phyloP scores from a whole-genome alignment of 805 yeast genomes.

The Tetrapisispora iriomotensis region DNA sequence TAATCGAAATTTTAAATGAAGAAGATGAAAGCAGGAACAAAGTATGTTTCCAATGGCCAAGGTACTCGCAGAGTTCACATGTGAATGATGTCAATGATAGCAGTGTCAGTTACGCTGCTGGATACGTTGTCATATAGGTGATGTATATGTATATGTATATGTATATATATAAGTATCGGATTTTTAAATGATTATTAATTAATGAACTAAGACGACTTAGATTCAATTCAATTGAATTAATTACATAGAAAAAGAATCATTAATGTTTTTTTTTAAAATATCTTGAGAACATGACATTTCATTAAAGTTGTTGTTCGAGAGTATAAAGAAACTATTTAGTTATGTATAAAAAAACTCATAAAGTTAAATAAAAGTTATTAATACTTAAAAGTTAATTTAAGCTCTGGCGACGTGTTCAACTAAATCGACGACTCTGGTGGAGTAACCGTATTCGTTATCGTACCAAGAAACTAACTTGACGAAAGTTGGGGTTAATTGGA shows the following conservation, averaged over 20 bases:
- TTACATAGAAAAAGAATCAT: background rate
- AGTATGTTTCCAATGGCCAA: constrained; percentile 55
- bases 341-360: constrained; percentile 2
- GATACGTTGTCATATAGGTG: constrained; percentile 35
- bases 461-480: constrained; percentile 65
- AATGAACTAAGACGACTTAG: background rate
- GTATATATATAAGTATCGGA: too few species aligned
- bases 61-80: constrained; percentile 66
- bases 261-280: background rate
- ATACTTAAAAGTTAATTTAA: constrained; percentile 8
- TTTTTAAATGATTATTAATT: too few species aligned
- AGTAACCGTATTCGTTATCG: constrained; percentile 70
- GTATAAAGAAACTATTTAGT: constrained; percentile 1
- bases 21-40: constrained; percentile 1
- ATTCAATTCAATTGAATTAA: too few species aligned
- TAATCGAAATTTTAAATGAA: constrained; percentile 22
- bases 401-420: constrained; percentile 49
- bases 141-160: background rate
- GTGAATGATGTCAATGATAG: constrained; percentile 45
- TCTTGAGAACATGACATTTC: constrained; percentile 5
- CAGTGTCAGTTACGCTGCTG: constrained; percentile 90
- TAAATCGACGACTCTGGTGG: constrained; percentile 67
- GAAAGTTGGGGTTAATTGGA: constrained; percentile 59
- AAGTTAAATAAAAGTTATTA: background rate
- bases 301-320: constrained; percentile 2